phyloP scores from a whole-genome alignment of 495 filamentous ascomycete species.

The Penicillium ochrochloron region DNA sequence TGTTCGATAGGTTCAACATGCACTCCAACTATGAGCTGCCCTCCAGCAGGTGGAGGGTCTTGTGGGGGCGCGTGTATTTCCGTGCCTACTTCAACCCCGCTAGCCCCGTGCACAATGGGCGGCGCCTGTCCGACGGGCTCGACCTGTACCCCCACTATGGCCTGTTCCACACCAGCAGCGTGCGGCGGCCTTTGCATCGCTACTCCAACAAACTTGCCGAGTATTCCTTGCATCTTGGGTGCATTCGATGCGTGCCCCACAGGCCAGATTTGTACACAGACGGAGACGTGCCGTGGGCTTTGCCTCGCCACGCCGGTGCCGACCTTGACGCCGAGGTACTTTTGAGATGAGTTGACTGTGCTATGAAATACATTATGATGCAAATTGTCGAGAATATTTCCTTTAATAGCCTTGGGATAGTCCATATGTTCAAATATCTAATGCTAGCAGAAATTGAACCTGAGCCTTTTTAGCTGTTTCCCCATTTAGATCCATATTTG shows the following conservation, averaged over 20 bases:
- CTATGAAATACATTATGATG: too few relatives aligned
- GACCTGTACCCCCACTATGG: not conserved
- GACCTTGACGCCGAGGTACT: not conserved
- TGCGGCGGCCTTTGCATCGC: not conserved
- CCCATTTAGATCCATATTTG: too few relatives aligned
- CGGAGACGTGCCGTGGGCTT: not conserved
- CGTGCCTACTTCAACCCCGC: not conserved
- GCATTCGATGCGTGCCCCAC: not conserved
- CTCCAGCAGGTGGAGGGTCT: not conserved
- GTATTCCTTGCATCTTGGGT: not conserved
- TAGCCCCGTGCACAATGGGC: not conserved
- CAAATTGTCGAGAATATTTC: too few relatives aligned
- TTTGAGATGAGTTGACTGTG: too few relatives aligned
- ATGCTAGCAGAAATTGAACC: too few relatives aligned
- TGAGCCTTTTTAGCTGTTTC: too few relatives aligned
- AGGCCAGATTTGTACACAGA: not conserved
- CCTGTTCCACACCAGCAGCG: not conserved
- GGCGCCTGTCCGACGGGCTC: not conserved
- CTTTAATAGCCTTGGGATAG: too few relatives aligned
- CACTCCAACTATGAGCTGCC: not conserved
- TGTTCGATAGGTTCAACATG: not conserved
- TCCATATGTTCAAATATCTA: too few relatives aligned
- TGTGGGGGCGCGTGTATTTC: not conserved
- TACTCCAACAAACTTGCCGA: not conserved
- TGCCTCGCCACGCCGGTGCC: not conserved